Conservation (phyloP, 2,329 filamentous ascomycete species). For the Xylariales sp. region DNA sequence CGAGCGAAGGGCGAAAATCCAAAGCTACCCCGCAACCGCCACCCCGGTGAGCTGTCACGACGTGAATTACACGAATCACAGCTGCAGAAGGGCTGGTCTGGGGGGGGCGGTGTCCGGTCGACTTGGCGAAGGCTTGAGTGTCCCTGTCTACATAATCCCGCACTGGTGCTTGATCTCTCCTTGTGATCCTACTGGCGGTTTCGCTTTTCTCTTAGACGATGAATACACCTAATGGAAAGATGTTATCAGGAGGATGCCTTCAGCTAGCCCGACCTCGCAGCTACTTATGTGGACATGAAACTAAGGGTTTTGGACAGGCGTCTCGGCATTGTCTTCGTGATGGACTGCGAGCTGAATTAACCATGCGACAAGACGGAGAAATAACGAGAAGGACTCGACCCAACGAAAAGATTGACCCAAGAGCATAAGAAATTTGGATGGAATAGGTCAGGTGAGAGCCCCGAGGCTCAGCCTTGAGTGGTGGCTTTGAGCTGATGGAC, state of each 20-base stretch:
- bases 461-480: conserved; percentile 17
- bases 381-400: background rate
- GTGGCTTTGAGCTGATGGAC: conserved; percentile 11
- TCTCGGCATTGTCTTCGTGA: conserved; percentile 2
- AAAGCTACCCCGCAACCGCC: conserved; percentile 36
- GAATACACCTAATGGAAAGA: conserved; percentile 36
- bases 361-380: background rate
- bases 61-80: conserved; percentile 37
- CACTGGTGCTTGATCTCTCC: conserved; percentile 34
- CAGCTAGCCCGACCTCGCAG: conserved; percentile 31
- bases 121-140: conserved; percentile 36
- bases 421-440: background rate
- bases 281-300: background rate
- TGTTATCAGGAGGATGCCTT: conserved; percentile 28
- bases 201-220: conserved; percentile 38
- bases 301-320: background rate
- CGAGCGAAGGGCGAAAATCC: conserved; percentile 19
- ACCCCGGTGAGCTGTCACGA: conserved; percentile 25
- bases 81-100: conserved; percentile 30
- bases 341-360: background rate
- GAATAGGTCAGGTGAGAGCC: conserved; percentile 19
- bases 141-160: conserved; percentile 29
- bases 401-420: conserved; percentile 9
- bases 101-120: conserved; percentile 32
- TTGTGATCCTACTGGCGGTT: conserved; percentile 37